Evolutionary conservation across 2,329 filamentous ascomycete genomes (phyloP), one percentile per base, ranked within the genome.

Genomic region (Podosphaera aphanis): DNA sequence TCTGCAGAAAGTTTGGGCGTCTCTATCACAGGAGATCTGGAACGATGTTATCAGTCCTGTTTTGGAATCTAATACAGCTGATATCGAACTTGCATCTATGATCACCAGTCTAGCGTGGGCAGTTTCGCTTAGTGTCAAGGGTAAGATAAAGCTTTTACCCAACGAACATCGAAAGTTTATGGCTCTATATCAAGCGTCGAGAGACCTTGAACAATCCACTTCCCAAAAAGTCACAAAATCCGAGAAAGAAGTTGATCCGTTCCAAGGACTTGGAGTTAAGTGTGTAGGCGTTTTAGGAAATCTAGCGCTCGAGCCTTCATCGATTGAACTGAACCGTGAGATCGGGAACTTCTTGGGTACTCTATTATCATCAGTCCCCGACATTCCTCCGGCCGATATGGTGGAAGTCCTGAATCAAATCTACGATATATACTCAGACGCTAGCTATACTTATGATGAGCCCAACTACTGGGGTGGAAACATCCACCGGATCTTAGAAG

Each of bases 71-170:
- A 73, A 78, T 56, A 77, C 72, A 0, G 73, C 62, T 44, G 74
- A 80, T 52, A 62, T 79, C 46, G 63, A 61, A 23, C 65, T 79
- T 18, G 76, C 74, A n/a, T 71, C 71, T 1, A 64, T 69, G n/a
- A 65, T 78, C 43, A 75, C 74, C 8, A 70, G 73, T 50, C 66
- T 81, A 35, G 73, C 76, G 5, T 79, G 76, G 75, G 76, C 76
- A 23, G 56, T 80, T 45, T 63, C 74, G 23, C 69, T 73, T 44
- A 70, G 66, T 45, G 63, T 76, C 16, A 64, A 66, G 48, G 66
- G 66, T 13, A 55, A 62, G 39, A 63, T 69, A 0, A 66, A 69
- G 4, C 60, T 74, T 2, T 56, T 63, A 35, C 63, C 63, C 27
- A 66, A 65, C 43, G 73, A 79, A 58, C 73, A 74, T 49, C 64